Evolutionary conservation across 768 basidiomycete species (phyloP).

Genomic region (Collybia nuda): DNA sequence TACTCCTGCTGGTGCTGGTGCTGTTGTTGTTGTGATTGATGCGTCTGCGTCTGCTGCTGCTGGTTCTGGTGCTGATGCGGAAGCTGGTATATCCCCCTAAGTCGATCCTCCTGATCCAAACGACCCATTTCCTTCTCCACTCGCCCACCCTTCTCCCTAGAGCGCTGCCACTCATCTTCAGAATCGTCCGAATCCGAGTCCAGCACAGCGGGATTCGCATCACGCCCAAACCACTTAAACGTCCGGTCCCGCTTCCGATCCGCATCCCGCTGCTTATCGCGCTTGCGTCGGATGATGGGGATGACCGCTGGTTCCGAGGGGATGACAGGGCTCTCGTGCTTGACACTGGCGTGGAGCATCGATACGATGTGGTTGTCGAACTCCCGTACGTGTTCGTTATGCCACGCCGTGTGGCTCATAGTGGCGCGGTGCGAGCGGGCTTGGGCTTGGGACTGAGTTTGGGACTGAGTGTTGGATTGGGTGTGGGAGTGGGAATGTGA

Average conservation of each 20-base stretch:
- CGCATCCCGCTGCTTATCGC: not conserved
- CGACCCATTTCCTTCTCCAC: no score
- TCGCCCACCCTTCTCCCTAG: no score
- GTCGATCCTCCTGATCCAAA: no score
- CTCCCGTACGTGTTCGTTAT: not conserved
- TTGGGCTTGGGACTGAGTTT: not conserved
- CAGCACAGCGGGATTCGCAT: not conserved
- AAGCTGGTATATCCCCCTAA: no score
- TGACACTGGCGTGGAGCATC: not conserved
- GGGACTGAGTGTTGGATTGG: not conserved
- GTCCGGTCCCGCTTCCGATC: slow-evolving; percentile 5
- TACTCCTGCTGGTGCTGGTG: no score
- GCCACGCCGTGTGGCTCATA: not conserved
- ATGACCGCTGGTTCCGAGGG: not conserved
- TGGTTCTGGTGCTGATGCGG: no score
- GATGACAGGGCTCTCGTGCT: not conserved
- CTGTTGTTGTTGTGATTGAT: no score
- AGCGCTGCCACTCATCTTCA: no score
- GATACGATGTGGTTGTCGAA: slow-evolving; percentile 2
- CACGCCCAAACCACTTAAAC: slow-evolving; percentile 10
- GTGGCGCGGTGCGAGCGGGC: not conserved
- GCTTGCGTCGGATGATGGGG: not conserved
- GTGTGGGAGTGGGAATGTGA: not conserved
- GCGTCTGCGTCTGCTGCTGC: no score
- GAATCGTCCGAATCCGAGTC: no score